phyloP scores from a whole-genome alignment of 495 filamentous ascomycete genomes.

The Trichocladium uniseriatum region DNA sequence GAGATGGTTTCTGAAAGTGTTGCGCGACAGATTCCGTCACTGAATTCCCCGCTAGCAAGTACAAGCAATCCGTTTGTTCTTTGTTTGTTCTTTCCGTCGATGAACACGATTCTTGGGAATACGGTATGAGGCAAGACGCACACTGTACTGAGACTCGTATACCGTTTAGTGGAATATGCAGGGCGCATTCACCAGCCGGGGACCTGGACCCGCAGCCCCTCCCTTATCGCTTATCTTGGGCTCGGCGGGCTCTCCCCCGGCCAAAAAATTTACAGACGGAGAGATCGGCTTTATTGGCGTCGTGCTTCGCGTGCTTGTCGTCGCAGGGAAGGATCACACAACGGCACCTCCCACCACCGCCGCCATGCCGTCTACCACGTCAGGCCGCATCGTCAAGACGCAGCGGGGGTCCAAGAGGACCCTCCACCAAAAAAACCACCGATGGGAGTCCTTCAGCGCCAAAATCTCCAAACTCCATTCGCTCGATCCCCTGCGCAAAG shows the following conservation, averaged over 20 bases:
- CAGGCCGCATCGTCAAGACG: conserved; percentile 56
- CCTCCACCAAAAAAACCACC: conserved; percentile 65
- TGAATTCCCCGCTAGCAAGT: too few species aligned
- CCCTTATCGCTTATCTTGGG: conserved; percentile 30
- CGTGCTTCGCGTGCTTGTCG: not conserved
- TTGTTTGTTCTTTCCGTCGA: too few species aligned
- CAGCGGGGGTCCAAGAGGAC: conserved; percentile 59
- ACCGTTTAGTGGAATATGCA: not conserved
- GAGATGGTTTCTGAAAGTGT: too few species aligned
- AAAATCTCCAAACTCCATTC: conserved; percentile 84
- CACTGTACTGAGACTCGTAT: too few species aligned
- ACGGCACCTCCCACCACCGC: conserved; percentile 9
- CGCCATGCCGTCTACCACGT: conserved; percentile 46
- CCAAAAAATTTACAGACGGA: conserved; percentile 22
- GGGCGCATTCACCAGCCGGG: not conserved
- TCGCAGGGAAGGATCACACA: conserved; percentile 2
- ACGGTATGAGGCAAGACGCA: too few species aligned
- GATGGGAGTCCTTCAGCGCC: conserved; percentile 85
- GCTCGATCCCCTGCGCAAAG: conserved; percentile 81
- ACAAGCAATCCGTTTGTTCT: too few species aligned
- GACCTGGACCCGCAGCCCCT: not conserved
- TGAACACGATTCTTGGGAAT: too few species aligned
- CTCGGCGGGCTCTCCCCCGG: conserved; percentile 13
- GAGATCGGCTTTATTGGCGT: not conserved
- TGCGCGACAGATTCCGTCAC: too few species aligned